phyloP scores from a whole-genome alignment of 179 eudicot genomes.

The Monotropa hypopitys region DNA sequence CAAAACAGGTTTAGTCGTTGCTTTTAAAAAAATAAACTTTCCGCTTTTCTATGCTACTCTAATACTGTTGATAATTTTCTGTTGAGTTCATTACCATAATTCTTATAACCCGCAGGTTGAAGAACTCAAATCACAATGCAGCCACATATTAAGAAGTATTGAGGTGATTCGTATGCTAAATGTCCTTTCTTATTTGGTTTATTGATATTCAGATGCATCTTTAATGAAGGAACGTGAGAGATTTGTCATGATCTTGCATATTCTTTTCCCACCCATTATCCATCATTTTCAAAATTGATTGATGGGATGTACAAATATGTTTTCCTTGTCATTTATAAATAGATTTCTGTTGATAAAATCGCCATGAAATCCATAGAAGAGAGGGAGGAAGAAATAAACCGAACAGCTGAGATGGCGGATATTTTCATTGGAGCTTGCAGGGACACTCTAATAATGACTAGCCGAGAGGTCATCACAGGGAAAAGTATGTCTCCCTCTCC shows the following conservation, averaged over 20 bases:
- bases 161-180: constrained; percentile 41
- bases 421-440: constrained; percentile 43
- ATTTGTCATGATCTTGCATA: constrained; percentile 3
- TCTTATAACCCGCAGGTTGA: constrained; percentile 44
- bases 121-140: constrained; percentile 58
- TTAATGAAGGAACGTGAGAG: neutral
- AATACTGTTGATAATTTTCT: neutral
- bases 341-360: constrained; percentile 82
- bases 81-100: neutral
- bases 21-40: neutral
- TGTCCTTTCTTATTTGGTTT: neutral
- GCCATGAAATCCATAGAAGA: constrained; percentile 74
- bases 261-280: neutral
- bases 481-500: constrained; percentile 41
- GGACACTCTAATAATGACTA: constrained; percentile 87
- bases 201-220: neutral
- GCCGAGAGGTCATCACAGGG: constrained; percentile 76
- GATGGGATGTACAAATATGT: too few species aligned
- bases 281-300: neutral
- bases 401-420: constrained; percentile 68
- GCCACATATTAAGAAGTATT: constrained; percentile 41
- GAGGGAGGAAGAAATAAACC: constrained; percentile 68
- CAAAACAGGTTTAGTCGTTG: constrained; percentile 57
- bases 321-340: constrained; percentile 11
- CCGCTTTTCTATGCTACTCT: neutral